phyloP scores from a whole-genome alignment of 2,329 filamentous ascomycete genomes.

The Penicillium sp. region DNA sequence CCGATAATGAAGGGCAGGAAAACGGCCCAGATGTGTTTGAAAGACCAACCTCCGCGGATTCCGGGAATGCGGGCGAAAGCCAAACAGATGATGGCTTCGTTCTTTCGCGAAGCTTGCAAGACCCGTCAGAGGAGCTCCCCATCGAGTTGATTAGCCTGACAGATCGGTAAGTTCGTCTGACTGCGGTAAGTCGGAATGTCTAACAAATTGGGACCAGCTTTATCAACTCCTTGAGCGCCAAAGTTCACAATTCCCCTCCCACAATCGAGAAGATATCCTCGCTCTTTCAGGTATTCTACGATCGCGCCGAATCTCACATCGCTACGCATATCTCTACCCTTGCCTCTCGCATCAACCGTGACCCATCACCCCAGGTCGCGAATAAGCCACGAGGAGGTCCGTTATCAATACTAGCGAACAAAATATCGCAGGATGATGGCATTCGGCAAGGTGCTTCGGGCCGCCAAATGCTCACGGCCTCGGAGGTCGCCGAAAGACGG shows the following conservation, averaged over 20 bases:
- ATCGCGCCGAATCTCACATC: slow-evolving; percentile 71
- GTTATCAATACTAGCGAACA: slow-evolving; percentile 50
- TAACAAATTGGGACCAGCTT: slow-evolving; percentile 55
- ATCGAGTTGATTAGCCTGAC: slow-evolving; percentile 88
- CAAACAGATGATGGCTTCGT: slow-evolving; percentile 33
- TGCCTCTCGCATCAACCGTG: slow-evolving; percentile 66
- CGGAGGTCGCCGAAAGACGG: slow-evolving; percentile 75
- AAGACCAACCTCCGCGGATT: slow-evolving; percentile 34
- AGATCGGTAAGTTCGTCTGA: slow-evolving; percentile 60
- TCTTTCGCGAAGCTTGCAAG: slow-evolving; percentile 43
- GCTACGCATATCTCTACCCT: slow-evolving; percentile 78
- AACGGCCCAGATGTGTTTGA: slow-evolving; percentile 42
- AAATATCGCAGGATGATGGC: slow-evolving; percentile 31
- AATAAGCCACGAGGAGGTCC: slow-evolving; percentile 51
- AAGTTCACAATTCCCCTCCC: slow-evolving; percentile 76
- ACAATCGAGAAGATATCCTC: slow-evolving; percentile 73
- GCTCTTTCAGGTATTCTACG: slow-evolving; percentile 95
- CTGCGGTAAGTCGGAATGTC: background rate
- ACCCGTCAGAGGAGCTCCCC: slow-evolving; percentile 80
- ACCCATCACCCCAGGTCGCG: slow-evolving; percentile 55
- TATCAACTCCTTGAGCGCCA: slow-evolving; percentile 80
- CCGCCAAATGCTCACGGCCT: slow-evolving; percentile 85
- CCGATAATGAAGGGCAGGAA: slow-evolving; percentile 23
- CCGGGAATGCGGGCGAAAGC: slow-evolving; percentile 26
- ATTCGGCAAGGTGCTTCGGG: slow-evolving; percentile 42